Conservation (phyloP, 2,329 filamentous ascomycete genomes). For the Nothophoma quercina region DNA sequence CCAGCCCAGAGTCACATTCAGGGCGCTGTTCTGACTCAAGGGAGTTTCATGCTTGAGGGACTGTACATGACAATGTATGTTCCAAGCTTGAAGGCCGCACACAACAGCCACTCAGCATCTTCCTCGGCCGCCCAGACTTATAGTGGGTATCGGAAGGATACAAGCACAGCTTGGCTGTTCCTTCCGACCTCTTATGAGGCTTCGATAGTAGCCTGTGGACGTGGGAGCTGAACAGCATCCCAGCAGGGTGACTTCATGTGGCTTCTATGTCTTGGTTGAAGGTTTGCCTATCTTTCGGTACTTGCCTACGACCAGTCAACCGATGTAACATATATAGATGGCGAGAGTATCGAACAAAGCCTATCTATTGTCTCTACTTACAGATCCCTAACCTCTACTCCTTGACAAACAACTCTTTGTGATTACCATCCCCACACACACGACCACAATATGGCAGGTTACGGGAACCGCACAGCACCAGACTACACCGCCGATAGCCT, state of each 20-base stretch:
- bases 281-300: background rate
- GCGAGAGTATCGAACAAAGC: too few species aligned
- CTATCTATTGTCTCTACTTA: too few species aligned
- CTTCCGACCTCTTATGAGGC: constrained; percentile 29
- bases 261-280: constrained; percentile 15
- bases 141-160: constrained; percentile 8
- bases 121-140: constrained; percentile 1
- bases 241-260: constrained; percentile 42
- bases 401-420: too few species aligned
- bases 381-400: too few species aligned
- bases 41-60: too few species aligned
- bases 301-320: background rate
- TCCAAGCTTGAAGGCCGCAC: too few species aligned
- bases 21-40: too few species aligned
- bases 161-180: constrained; percentile 33
- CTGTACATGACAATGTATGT: too few species aligned
- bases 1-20: too few species aligned
- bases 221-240: background rate
- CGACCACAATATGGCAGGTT: constrained; percentile 40
- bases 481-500: constrained; percentile 27
- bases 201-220: constrained; percentile 4
- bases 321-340: background rate
- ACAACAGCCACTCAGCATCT: too few species aligned
- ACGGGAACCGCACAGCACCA: constrained; percentile 45
- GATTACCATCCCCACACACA: too few species aligned